Conservation (phyloP, 2,329 filamentous ascomycete genomes). For the Lasiodiplodia hormozganensis region DNA sequence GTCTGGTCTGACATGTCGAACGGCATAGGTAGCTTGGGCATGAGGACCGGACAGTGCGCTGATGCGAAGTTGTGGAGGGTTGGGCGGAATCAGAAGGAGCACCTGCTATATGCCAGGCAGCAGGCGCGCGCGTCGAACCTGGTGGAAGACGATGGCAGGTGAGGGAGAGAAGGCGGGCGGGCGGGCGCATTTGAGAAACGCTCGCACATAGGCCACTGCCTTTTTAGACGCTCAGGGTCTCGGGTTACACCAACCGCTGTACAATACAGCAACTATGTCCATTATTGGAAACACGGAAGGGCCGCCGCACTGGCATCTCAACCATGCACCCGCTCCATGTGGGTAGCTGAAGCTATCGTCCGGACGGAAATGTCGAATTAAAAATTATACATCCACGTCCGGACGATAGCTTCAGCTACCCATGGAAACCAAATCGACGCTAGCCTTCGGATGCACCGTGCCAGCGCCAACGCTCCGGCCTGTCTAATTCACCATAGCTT, state of each 20-base stretch:
- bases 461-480: too few relatives aligned
- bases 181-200: constrained; percentile 7
- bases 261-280: constrained; percentile 1
- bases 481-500: neutral
- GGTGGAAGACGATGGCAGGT: neutral
- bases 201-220: neutral
- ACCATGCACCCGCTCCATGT: neutral
- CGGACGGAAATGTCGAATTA: too few relatives aligned
- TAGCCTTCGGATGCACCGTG: too few relatives aligned
- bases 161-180: constrained; percentile 1
- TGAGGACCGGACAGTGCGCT: neutral
- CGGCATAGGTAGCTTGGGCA: constrained; percentile 21
- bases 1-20: constrained; percentile 23
- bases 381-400: too few relatives aligned
- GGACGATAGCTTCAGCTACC: too few relatives aligned
- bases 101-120: neutral
- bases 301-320: neutral
- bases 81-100: neutral
- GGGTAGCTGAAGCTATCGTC: too few relatives aligned
- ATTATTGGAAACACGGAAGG: neutral
- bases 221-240: constrained; percentile 8
- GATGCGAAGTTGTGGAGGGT: neutral
- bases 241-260: constrained; percentile 14
- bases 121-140: neutral
- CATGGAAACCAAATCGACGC: too few relatives aligned